phyloP scores from a whole-genome alignment of 129 eudicot species.

The Centella asiatica region DNA sequence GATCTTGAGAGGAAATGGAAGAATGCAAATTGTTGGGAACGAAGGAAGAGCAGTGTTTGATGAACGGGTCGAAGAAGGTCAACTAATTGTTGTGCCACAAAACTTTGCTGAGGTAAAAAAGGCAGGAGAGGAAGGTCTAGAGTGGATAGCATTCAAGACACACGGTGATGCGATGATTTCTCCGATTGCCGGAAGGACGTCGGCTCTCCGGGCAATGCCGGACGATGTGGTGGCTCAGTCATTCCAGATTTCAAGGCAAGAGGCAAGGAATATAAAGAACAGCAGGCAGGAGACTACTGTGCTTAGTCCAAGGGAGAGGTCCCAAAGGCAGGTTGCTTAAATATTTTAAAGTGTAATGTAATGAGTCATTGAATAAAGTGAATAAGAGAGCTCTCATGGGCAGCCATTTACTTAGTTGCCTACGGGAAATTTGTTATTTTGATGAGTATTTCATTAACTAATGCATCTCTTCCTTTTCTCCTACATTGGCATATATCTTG shows the following conservation, averaged over 20 bases:
- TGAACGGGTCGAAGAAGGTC: conserved; percentile 40
- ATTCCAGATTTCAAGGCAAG: conserved; percentile 38
- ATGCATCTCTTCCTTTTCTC: neutral
- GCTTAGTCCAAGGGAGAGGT: conserved; percentile 38
- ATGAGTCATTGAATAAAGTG: neutral
- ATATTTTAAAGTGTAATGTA: no score
- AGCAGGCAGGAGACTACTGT: conserved; percentile 42
- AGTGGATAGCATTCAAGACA: conserved; percentile 62
- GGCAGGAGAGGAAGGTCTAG: conserved; percentile 56
- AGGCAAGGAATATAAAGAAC: conserved; percentile 43
- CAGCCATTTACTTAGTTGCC: neutral
- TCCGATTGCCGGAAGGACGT: conserved; percentile 46
- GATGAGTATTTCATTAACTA: neutral
- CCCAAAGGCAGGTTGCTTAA: neutral
- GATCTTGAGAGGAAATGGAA: conserved; percentile 42
- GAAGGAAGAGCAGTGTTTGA: conserved; percentile 41
- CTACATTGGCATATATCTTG: no score
- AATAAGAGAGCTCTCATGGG: neutral
- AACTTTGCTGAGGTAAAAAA: conserved; percentile 52
- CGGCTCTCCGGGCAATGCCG: conserved; percentile 44
- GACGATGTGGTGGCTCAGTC: conserved; percentile 46
- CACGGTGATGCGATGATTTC: conserved; percentile 36
- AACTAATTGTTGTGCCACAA: conserved; percentile 59
- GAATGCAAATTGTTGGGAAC: conserved; percentile 51
- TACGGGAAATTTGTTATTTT: neutral